These are phyloP conservation scores for Picea sitchensis DNA, from an alignment of 75 land plant species.

Conservation along the genomic window DNA sequence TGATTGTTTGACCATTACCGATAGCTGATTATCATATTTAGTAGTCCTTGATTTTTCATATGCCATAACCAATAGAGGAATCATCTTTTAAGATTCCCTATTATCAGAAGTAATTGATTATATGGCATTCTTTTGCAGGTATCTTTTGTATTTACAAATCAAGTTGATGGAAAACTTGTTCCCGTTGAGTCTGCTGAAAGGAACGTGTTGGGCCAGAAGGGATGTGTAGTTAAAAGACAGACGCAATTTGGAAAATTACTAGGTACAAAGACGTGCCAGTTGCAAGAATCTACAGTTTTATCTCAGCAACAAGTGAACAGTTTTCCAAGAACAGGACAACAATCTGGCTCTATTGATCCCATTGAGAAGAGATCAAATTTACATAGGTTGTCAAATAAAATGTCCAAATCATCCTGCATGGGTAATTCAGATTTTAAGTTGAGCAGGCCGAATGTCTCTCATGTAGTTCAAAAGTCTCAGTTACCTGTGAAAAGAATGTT, in stretches of 20 bases:
- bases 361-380: background rate
- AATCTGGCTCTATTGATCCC: background rate
- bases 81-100: too few species aligned
- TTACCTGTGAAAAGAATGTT: conserved; percentile 7
- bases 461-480: background rate
- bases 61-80: too few species aligned
- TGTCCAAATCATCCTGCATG: background rate
- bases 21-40: too few species aligned
- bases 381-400: background rate
- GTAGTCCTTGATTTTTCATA: too few species aligned
- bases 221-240: background rate
- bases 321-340: background rate
- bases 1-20: too few species aligned
- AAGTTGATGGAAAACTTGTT: conserved; percentile 91
- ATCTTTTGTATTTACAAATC: conserved; percentile 89
- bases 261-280: background rate
- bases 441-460: background rate
- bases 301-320: background rate
- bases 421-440: background rate
- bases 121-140: conserved; percentile 35
- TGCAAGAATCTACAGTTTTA: background rate
- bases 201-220: background rate
- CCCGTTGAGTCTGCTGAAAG: conserved; percentile 57
- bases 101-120: too few species aligned
- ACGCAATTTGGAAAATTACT: conserved; percentile 1